Evolutionary conservation across 208 protist species (phyloP), one percentile per base, ranked within the genome.

Genomic region (Trypanosoma platydactyli): DNA sequence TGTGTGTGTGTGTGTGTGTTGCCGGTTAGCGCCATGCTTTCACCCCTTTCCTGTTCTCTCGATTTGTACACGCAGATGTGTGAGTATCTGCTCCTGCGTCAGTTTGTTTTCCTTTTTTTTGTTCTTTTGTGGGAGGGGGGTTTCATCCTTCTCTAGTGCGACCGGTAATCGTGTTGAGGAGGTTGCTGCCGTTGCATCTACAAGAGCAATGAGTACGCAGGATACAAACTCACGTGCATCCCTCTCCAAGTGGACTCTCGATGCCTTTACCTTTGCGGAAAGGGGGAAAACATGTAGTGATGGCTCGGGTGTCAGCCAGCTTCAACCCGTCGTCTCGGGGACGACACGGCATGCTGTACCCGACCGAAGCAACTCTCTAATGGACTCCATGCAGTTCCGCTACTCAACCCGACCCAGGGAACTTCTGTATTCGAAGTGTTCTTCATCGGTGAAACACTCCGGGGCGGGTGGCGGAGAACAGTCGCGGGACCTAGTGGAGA

Each of bases 341-440:
- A 38, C 3, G 33, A 38, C 33, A 9, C 33, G 9, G 33, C 33
- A 38, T 9, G 33, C 33, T 38, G 3, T 9, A 9, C 33, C 33
- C 33, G 9, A 3, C 9, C 3, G 9, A 30, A 30, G 30, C n/a
- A 45, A 70, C 38, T 27, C 55, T 33, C 13, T 63, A 5, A 48
- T 63, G 24, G 33, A 70, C 33, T 45, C 30, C 24, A 1, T 70
- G 24, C 22, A n/a, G 11, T 62, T 55, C 22, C 53, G 45, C 42
- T 70, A 56, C 35, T 29, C 54, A 15, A 62, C 29, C 5, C 61
- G 25, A 24, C 33, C 55, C n/a, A 51, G 41, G 4, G 55, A 55
- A 25, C 44, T 55, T 7, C 25, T 50, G 44, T 56, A 63, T 42
- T 22, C 20, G 20, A 68, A 44, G 40, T 16, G 20, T 12, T 53